Evolutionary conservation across 257 asterid genomes (phyloP).

Genomic region (Fraxinus anomala): DNA sequence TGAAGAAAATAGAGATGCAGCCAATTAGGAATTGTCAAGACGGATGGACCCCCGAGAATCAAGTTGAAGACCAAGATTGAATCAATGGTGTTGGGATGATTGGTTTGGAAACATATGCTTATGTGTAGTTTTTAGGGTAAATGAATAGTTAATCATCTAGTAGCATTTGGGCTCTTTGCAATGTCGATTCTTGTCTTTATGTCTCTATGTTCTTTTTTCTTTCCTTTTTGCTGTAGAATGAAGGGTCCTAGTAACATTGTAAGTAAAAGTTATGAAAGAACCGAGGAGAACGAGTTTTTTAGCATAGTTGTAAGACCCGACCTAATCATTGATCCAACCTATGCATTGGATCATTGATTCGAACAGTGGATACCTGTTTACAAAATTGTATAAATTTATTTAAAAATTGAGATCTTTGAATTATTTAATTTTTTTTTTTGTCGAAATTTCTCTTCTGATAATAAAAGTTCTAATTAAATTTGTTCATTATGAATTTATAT

Average conservation of each 20-base stretch:
- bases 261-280: background rate
- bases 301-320: background rate
- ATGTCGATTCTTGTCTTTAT: background rate
- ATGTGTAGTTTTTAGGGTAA: background rate
- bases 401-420: background rate
- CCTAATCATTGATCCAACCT: background rate
- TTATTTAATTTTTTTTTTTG: too few species aligned
- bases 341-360: background rate
- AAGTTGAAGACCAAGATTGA: background rate
- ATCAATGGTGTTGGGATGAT: background rate
- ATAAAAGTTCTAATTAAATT: too few species aligned
- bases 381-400: too few species aligned
- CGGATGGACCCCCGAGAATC: slow-evolving; percentile 24
- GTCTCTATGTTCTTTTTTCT: background rate
- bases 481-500: too few species aligned
- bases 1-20: slow-evolving; percentile 68
- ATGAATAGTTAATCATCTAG: background rate
- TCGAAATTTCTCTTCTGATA: background rate
- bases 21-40: slow-evolving; percentile 35
- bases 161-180: background rate
- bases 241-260: background rate
- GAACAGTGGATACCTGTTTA: too few species aligned
- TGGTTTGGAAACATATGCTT: background rate
- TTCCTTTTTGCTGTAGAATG: background rate
- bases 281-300: background rate